Percentiles rank a stretch among this genome's conserved stretches.
Conservation (phyloP, 257 asterid species). For the Eucommia ulmoides region DNA sequence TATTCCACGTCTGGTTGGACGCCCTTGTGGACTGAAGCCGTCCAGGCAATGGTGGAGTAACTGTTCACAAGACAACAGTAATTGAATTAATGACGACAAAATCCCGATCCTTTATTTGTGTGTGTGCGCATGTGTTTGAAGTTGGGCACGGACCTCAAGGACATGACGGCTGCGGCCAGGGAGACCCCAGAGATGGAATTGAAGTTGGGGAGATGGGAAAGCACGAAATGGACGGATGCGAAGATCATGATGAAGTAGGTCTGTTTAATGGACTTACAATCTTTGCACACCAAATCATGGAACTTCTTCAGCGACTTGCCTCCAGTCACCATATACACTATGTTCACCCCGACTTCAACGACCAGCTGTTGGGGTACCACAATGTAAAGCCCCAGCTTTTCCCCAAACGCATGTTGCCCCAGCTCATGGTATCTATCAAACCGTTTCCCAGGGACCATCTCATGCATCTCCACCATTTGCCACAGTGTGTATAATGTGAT, state of each 20-base stretch:
- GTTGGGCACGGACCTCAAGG: too few relatives aligned
- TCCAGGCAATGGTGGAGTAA: conserved; percentile 92
- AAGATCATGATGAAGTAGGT: conserved; percentile 78
- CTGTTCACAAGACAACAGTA: conserved; percentile 17
- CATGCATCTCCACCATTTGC: conserved; percentile 99
- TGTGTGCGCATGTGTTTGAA: too few relatives aligned
- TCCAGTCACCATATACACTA: conserved; percentile 91
- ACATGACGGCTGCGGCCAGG: conserved; percentile 92
- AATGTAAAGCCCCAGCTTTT: conserved; percentile 74
- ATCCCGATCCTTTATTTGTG: too few relatives aligned
- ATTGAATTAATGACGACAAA: too few relatives aligned
- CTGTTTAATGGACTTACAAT: conserved; percentile 43
- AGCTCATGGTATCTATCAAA: conserved; percentile 87
- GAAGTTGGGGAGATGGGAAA: conserved; percentile 87
- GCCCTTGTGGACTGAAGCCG: conserved; percentile 60
- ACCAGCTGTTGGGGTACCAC: conserved; percentile 84
- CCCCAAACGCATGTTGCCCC: conserved; percentile 86
- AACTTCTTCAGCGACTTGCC: conserved; percentile 66
- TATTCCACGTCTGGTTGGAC: conserved; percentile 45
- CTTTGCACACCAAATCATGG: conserved; percentile 39
- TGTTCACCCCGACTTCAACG: conserved; percentile 77
- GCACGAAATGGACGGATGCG: conserved; percentile 86
- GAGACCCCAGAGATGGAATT: conserved; percentile 85
- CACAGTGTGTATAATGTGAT: conserved; percentile 70
- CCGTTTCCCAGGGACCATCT: conserved; percentile 89